Conservation (phyloP, 176 grass and related monocot genomes). For the Eragrostis nindensis region DNA sequence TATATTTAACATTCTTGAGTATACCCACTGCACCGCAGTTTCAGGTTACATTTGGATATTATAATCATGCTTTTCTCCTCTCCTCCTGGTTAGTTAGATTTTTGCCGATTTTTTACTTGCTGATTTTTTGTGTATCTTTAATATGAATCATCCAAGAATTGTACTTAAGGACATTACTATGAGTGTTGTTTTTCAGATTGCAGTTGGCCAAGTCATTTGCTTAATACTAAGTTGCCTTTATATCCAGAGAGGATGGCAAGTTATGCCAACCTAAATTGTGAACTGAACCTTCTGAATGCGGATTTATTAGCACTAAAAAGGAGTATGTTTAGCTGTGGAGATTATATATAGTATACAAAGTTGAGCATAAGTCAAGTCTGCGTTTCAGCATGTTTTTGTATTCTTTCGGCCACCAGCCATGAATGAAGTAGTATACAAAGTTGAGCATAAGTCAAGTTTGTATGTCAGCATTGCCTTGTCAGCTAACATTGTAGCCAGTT, state of each 20-base stretch:
- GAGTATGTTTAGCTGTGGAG: background rate
- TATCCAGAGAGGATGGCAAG: background rate
- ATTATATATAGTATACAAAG: conserved; percentile 3
- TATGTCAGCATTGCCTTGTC: conserved; percentile 28
- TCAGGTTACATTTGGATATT: no score
- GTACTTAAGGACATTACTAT: no score
- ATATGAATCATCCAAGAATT: no score
- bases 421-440: no score
- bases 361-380: background rate
- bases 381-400: background rate
- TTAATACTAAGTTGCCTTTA: no score
- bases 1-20: background rate
- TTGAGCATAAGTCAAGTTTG: no score
- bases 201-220: no score
- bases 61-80: background rate
- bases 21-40: no score
- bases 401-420: background rate
- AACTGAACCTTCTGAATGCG: no score
- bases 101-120: background rate
- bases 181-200: no score
- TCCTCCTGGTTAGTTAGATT: background rate
- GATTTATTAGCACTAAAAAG: background rate
- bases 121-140: no score
- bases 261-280: background rate
- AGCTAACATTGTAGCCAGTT: background rate